Percentiles rank a stretch among this genome's conserved stretches.
phyloP scores from a whole-genome alignment of 768 basidiomycete species.

The Dacryopinax spathularia region DNA sequence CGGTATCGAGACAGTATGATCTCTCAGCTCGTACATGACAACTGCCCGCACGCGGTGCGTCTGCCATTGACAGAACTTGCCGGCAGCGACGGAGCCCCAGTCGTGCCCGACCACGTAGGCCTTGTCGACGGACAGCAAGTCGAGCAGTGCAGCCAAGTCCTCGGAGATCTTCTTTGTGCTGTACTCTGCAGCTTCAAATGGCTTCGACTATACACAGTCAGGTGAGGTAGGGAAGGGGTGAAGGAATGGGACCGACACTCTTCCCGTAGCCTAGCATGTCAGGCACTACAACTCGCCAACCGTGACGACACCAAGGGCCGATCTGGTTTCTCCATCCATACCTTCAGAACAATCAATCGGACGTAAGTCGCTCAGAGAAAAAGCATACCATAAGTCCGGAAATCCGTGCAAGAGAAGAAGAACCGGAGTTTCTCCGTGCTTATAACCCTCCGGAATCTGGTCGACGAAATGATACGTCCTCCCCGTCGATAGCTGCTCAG shows the following conservation, averaged over 20 bases:
- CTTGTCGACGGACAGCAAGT: slow-evolving; percentile 26
- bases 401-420: slow-evolving; percentile 70
- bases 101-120: slow-evolving; percentile 60
- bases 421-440: slow-evolving; percentile 32
- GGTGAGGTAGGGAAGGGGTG: not conserved
- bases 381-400: slow-evolving; percentile 42
- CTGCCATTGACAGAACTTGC: slow-evolving; percentile 58
- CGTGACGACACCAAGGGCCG: slow-evolving; percentile 46
- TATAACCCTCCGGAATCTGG: slow-evolving; percentile 37
- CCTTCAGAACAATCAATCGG: slow-evolving; percentile 24
- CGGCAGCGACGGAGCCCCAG: slow-evolving; percentile 56
- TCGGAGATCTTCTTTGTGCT: slow-evolving; percentile 43
- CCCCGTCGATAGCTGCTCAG: slow-evolving; percentile 41
- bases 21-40: slow-evolving; percentile 38
- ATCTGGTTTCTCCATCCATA: slow-evolving; percentile 70
- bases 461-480: slow-evolving; percentile 59
- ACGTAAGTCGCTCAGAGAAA: too few species aligned
- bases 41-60: slow-evolving; percentile 48
- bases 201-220: slow-evolving; percentile 32
- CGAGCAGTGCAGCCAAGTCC: slow-evolving; percentile 54
- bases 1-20: not conserved
- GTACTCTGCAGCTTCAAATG: slow-evolving; percentile 39
- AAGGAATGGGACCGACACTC: slow-evolving; percentile 20
- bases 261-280: slow-evolving; percentile 46
- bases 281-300: slow-evolving; percentile 46